These are phyloP conservation scores for Sclerotinia glacialis DNA, from an alignment of 2,329 filamentous ascomycete genomes.

Conservation along the genomic window DNA sequence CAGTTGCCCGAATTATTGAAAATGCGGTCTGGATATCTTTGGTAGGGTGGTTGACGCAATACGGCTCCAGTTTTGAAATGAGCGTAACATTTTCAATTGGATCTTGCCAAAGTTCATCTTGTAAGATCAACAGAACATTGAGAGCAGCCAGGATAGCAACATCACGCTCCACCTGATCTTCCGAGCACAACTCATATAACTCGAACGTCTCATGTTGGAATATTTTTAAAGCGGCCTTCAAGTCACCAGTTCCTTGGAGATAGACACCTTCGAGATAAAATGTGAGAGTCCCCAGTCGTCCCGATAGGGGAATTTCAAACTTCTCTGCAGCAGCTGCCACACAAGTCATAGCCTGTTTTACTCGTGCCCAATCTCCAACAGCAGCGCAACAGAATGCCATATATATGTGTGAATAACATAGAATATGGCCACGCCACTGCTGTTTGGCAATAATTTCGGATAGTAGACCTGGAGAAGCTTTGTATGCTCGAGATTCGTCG, in stretches of 20 bases:
- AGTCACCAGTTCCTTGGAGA: conserved; percentile 71
- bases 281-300: conserved; percentile 31
- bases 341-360: conserved; percentile 33
- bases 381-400: conserved; percentile 37
- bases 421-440: conserved; percentile 36
- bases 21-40: conserved; percentile 75
- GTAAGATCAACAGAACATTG: conserved; percentile 71
- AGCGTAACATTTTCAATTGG: conserved; percentile 58
- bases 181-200: conserved; percentile 46
- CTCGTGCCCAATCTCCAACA: conserved; percentile 34
- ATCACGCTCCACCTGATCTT: conserved; percentile 56
- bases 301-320: conserved; percentile 31
- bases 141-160: conserved; percentile 64
- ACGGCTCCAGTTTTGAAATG: conserved; percentile 62
- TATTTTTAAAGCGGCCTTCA: conserved; percentile 63
- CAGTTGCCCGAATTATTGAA: conserved; percentile 69
- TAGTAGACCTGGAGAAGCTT: conserved; percentile 34
- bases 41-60: conserved; percentile 68
- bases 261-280: conserved; percentile 72
- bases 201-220: conserved; percentile 63
- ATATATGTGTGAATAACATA: conserved; percentile 39
- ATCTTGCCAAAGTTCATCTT: conserved; percentile 56
- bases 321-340: conserved; percentile 29
- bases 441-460: conserved; percentile 33
- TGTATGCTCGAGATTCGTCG: conserved; percentile 18